Base-by-base conservation (phyloP, 495 filamentous ascomycete species). In the Ramalina peruviana region DNA sequence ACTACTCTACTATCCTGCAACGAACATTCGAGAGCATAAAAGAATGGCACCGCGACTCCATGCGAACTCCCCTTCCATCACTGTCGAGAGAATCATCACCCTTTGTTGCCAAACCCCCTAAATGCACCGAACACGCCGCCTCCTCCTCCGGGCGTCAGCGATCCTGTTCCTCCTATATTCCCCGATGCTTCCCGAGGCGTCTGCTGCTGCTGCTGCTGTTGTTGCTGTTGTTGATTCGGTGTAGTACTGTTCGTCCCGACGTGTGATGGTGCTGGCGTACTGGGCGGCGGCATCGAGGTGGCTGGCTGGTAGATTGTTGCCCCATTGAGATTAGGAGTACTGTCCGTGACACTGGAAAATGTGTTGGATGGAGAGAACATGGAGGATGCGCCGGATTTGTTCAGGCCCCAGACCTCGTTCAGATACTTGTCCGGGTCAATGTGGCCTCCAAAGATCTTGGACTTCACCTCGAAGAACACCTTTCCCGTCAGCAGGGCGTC, bases 401-500 rank as follows among this genome's bases (percentile, higher is more conserved):
- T 85, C 47, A 96, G 69, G 11, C 89, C 89, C 85, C 88, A 96
- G 53, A 95, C 82, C 60, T 90, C 88, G 30, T 83, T 83, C 6
- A 83, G 71, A 56, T 86, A 84, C 45, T 86, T 85, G 46, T 81
- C 74, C 9, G 79, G 71, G 44, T 77, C 72, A 43, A 94, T 89
- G 36, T 73, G 72, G 46, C 88, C 88, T 55, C 83, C 81, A 66
- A 94, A 93, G 40, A 96, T 87, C 41, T 81, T 70, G 57, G 88
- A 83, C 39, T 87, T 75, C 65, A 89, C 77, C 59, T 85, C 83
- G 72, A 88, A 94, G 68, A 94, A 98, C 17, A 94, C 83, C 60
- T 86, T 85, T 25, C 92, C 92, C 0, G 92, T 97, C 16, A 98
- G 73, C 50, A 94, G 73, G 42, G 86, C 88, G 65, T 97, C 92